Conservation (phyloP, 2,329 filamentous ascomycete species). For the Botrytis elliptica region DNA sequence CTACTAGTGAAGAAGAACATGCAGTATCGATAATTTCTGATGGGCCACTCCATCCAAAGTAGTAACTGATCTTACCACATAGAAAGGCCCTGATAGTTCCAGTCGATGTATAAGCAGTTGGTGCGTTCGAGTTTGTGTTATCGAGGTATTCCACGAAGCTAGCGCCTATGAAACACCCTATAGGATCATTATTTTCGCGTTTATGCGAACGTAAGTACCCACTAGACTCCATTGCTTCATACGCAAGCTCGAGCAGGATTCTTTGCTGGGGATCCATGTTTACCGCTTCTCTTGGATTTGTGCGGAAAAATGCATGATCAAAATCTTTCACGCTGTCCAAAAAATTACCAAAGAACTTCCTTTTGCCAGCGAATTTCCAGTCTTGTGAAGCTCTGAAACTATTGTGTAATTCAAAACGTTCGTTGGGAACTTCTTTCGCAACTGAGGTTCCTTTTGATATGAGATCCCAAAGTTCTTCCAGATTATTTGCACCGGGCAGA, state of each 20-base stretch:
- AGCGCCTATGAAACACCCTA: slow-evolving; percentile 26
- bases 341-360: slow-evolving; percentile 22
- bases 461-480: slow-evolving; percentile 70
- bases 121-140: slow-evolving; percentile 20
- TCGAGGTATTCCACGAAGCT: slow-evolving; percentile 20
- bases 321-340: slow-evolving; percentile 20
- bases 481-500: slow-evolving; percentile 50
- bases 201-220: slow-evolving; percentile 1
- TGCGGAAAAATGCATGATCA: slow-evolving; percentile 26
- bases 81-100: slow-evolving; percentile 40
- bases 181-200: background rate
- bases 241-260: slow-evolving; percentile 3
- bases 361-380: background rate
- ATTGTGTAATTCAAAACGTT: slow-evolving; percentile 23
- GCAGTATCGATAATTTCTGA: slow-evolving; percentile 44
- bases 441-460: slow-evolving; percentile 59
- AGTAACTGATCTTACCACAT: slow-evolving; percentile 45
- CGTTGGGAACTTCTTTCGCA: slow-evolving; percentile 33
- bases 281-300: slow-evolving; percentile 10
- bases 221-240: slow-evolving; percentile 23
- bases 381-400: slow-evolving; percentile 21
- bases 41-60: slow-evolving; percentile 42
- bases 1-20: slow-evolving; percentile 42
- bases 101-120: slow-evolving; percentile 28
- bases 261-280: slow-evolving; percentile 26